These are phyloP conservation scores for Wallacemonas rigidus DNA, from an alignment of 208 protist genomes.

Conservation along the genomic window DNA sequence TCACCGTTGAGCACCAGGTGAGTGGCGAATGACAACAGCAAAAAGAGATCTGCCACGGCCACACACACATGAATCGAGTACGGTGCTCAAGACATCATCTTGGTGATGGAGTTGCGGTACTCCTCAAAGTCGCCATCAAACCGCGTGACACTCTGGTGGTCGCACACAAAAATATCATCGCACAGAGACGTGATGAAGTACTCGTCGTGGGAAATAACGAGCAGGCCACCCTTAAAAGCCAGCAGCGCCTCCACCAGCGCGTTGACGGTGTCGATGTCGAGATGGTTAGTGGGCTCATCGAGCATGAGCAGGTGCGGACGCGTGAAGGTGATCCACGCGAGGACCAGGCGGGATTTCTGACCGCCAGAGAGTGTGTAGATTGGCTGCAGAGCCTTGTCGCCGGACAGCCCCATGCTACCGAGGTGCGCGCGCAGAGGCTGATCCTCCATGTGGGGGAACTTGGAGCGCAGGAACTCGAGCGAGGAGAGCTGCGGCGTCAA, in stretches of 20 bases:
- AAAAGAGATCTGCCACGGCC: neutral
- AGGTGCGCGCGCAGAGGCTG: slow-evolving; percentile 91
- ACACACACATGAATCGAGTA: neutral
- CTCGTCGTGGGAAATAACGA: slow-evolving; percentile 94
- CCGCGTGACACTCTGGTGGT: slow-evolving; percentile 65
- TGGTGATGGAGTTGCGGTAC: slow-evolving; percentile 84
- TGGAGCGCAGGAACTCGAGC: slow-evolving; percentile 87
- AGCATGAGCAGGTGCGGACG: slow-evolving; percentile 95
- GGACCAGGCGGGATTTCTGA: slow-evolving; percentile 93
- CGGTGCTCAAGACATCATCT: slow-evolving; percentile 58
- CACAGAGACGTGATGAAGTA: slow-evolving; percentile 93
- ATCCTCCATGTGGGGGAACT: slow-evolving; percentile 85
- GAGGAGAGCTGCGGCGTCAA: slow-evolving; percentile 91
- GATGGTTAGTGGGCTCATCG: slow-evolving; percentile 97
- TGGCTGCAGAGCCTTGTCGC: slow-evolving; percentile 83
- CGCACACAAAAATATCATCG: slow-evolving; percentile 92
- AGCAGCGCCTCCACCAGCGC: slow-evolving; percentile 92
- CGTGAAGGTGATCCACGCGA: slow-evolving; percentile 94
- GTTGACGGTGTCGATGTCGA: slow-evolving; percentile 95
- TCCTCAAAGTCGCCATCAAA: slow-evolving; percentile 89
- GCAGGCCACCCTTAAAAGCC: slow-evolving; percentile 88
- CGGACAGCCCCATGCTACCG: slow-evolving; percentile 91
- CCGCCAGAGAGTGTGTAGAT: slow-evolving; percentile 95
- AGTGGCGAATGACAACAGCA: neutral
- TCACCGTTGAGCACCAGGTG: neutral